These are phyloP conservation scores for Carpinus viminea DNA, from an alignment of 306 rosid species.

Conservation along the genomic window DNA sequence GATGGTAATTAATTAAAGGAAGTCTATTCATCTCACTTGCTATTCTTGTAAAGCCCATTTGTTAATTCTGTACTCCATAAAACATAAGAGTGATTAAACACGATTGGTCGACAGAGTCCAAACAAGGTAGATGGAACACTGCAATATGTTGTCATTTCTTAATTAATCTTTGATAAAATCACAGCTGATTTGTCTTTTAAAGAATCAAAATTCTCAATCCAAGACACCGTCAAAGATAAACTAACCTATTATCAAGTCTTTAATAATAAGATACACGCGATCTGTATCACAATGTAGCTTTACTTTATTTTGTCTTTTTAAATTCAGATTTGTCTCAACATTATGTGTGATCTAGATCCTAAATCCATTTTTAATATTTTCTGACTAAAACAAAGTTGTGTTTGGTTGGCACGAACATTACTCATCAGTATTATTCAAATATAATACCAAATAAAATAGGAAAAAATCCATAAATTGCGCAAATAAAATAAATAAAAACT, in stretches of 20 bases:
- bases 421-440: not conserved
- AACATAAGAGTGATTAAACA: too few relatives aligned
- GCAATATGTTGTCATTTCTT: too few relatives aligned
- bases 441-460: not conserved
- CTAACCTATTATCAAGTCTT: not conserved
- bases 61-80: too few relatives aligned
- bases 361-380: not conserved
- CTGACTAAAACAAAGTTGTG: not conserved
- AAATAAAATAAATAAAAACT: not conserved
- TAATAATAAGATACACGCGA: not conserved
- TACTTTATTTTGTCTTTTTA: slow-evolving; percentile 14
- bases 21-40: too few relatives aligned
- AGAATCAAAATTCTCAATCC: not conserved
- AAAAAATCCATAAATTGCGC: not conserved
- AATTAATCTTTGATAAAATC: too few relatives aligned
- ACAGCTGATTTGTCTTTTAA: too few relatives aligned
- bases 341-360: slow-evolving; percentile 39
- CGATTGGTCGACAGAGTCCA: too few relatives aligned
- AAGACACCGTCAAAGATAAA: not conserved
- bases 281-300: not conserved
- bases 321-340: slow-evolving; percentile 20
- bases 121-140: too few relatives aligned
- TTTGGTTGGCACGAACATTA: slow-evolving; percentile 5
- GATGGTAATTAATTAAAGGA: too few relatives aligned
- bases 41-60: too few relatives aligned